Evolutionary conservation across 2,329 filamentous ascomycete genomes (phyloP), one percentile per base, ranked within the genome.

Genomic region (Eutypella sp.): DNA sequence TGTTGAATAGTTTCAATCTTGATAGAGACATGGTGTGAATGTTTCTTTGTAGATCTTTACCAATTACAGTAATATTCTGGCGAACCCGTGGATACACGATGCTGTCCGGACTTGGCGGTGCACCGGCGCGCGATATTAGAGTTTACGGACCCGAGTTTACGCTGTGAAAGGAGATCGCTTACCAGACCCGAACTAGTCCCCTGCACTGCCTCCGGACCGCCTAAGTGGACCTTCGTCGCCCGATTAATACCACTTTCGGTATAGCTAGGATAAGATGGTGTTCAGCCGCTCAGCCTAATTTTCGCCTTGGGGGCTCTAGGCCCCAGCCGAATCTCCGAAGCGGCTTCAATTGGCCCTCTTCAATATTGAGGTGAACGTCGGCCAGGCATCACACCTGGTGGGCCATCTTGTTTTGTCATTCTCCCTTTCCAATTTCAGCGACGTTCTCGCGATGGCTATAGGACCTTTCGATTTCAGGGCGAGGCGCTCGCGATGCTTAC

Each of bases 401-500:
- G 11, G 29, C 7, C 25, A 7, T 29, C 7, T 29, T 7, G 13
- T 13, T 29, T 7, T 29, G n/a, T 38, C 19, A 10, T 33, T 15
- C n/a, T 18, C 10, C 39, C 16, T 10, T 40, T 38, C 13, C 22
- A 9, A 31, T 20, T 20, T 33, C 10, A 15, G 8, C 24, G 5
- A 15, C 34, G 23, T 6, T 13, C 23, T 29, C 13, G 16, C 7
- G 22, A 48, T 48, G 47, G n/a, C 42, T 5, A 18, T 44, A 6
- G 47, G 47, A 13, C 47, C 47, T 9, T 48, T 48, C 34, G 47
- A 48, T 16, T 20, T 19, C 8, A 36, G 47, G 11, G 25, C 31
- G 11, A 46, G 39, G 40, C 38, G 47, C 5, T 48, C 40, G 20
- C 47, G 47, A 16, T 48, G 47, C 24, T 19, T 38, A n/a, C 31